Evolutionary conservation across 1,139 yeast species (phyloP).

Genomic region (Debaryomyces sp.): DNA sequence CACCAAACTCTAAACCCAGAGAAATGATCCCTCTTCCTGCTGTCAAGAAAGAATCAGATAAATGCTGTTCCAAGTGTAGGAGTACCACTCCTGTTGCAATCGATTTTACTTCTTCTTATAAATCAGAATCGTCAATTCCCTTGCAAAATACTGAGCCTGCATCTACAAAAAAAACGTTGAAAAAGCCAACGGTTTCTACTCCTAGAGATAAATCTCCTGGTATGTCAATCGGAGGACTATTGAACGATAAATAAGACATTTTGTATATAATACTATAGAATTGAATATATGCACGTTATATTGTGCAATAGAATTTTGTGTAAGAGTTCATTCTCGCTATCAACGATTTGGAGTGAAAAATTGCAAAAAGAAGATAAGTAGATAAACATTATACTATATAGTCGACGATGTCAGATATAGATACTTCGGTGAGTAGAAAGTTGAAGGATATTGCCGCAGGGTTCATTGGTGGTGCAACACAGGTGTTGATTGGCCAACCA

Average conservation of each 20-base stretch:
- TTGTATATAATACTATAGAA: slow-evolving; percentile 6
- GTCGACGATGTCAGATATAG: slow-evolving; percentile 26
- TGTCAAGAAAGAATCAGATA: slow-evolving; percentile 2
- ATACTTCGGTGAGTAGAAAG: slow-evolving; percentile 56
- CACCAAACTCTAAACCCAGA: neutral
- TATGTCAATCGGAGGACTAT: slow-evolving; percentile 13
- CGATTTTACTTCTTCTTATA: slow-evolving; percentile 30
- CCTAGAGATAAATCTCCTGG: slow-evolving; percentile 5
- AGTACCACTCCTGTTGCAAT: slow-evolving; percentile 27
- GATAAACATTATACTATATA: neutral
- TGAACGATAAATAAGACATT: slow-evolving; percentile 9
- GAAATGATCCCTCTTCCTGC: neutral
- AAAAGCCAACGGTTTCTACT: neutral
- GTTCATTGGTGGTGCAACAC: slow-evolving; percentile 60
- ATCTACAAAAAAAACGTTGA: neutral
- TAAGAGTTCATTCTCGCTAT: neutral
- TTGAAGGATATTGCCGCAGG: slow-evolving; percentile 61
- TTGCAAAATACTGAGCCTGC: neutral
- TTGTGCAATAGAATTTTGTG: slow-evolving; percentile 10
- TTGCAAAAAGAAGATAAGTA: neutral
- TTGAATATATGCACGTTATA: slow-evolving; percentile 8
- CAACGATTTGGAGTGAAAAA: slow-evolving; percentile 1
- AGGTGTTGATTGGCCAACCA: slow-evolving; percentile 76
- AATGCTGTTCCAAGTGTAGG: slow-evolving; percentile 12
- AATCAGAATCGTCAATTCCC: neutral